Evolutionary conservation across 345 rosid species (phyloP).

Genomic region (Geranium rotundifolium): DNA sequence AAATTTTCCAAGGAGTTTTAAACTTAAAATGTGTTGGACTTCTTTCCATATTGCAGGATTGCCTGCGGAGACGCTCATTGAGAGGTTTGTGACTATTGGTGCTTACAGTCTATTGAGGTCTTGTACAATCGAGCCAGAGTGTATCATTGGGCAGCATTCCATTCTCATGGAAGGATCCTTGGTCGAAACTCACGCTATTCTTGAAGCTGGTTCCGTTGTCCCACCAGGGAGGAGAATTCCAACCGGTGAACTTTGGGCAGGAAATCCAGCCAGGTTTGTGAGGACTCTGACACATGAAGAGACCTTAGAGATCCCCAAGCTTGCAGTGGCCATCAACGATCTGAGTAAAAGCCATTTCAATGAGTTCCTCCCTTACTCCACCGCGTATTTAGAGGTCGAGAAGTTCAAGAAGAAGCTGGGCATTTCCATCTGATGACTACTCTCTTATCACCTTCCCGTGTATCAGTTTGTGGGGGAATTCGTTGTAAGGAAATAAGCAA

Average conservation of each 20-base stretch:
- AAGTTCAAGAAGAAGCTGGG: constrained; percentile 70
- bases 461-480: constrained; percentile 20
- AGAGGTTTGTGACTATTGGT: constrained; percentile 86
- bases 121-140: constrained; percentile 95
- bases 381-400: constrained; percentile 89
- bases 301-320: constrained; percentile 86
- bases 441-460: constrained; percentile 7
- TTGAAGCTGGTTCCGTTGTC: constrained; percentile 92
- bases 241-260: constrained; percentile 94
- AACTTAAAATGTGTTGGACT: neutral
- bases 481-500: constrained; percentile 49
- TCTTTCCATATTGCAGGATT: constrained; percentile 43
- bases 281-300: constrained; percentile 81
- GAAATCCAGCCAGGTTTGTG: constrained; percentile 89
- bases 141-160: constrained; percentile 92
- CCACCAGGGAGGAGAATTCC: constrained; percentile 98
- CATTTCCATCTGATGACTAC: constrained; percentile 36
- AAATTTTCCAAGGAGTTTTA: too few species aligned
- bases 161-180: constrained; percentile 97
- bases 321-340: constrained; percentile 88
- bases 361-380: constrained; percentile 90
- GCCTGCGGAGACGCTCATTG: constrained; percentile 79
- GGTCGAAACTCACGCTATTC: constrained; percentile 78
- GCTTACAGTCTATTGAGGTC: constrained; percentile 78
- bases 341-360: constrained; percentile 61